Percentiles rank a stretch among this genome's conserved stretches.
Evolutionary conservation across 164 flowering plant species (phyloP).

Genomic region (Vitis vinifera): ASM3070453v1 NC_081818.1:24427501-24428000

Average conservation of each 20-base stretch:
- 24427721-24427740: constrained; percentile 93
- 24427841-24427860: constrained; percentile 98
- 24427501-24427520: not conserved
- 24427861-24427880: constrained; percentile 95
- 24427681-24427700: constrained; percentile 78
- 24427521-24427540: too few relatives aligned
- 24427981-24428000: constrained; percentile 93
- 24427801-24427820: not conserved
- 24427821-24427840: constrained; percentile 50
- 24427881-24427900: constrained; percentile 81
- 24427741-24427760: constrained; percentile 33
- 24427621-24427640: constrained; percentile 61
- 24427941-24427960: constrained; percentile 90
- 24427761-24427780: not conserved
- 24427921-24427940: constrained; percentile 92
- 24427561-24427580: constrained; percentile 72
- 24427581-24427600: constrained; percentile 98
- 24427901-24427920: constrained; percentile 85
- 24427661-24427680: constrained; percentile 74
- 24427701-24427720: constrained; percentile 94
- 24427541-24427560: too few relatives aligned
- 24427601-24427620: constrained; percentile 93
- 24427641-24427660: constrained; percentile 93
- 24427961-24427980: constrained; percentile 82
- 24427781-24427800: not conserved